These are phyloP conservation scores for Amphicarpaea edgeworthii DNA, from an alignment of 306 rosid genomes.

Conservation along the genomic window DNA sequence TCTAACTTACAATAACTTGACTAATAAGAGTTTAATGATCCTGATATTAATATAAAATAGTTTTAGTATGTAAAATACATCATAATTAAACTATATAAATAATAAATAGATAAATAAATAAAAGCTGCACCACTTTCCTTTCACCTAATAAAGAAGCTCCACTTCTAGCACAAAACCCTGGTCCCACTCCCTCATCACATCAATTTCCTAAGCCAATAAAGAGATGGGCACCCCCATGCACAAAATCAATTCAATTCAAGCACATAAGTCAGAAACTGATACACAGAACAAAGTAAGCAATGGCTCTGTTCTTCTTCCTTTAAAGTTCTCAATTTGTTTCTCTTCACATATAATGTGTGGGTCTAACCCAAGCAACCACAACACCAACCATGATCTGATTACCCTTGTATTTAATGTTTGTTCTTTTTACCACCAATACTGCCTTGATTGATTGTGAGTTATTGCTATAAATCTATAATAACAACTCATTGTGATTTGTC, in stretches of 20 bases:
- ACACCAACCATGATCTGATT: constrained; percentile 11
- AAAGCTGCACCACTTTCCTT: background rate
- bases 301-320: constrained; percentile 21
- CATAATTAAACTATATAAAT: too few species aligned
- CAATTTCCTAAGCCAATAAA: constrained; percentile 29
- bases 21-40: too few species aligned
- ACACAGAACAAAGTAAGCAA: constrained; percentile 28
- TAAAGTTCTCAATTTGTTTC: constrained; percentile 5
- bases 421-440: constrained; percentile 38
- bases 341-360: constrained; percentile 21
- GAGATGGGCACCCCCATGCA: background rate
- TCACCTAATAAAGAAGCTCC: background rate
- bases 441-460: constrained; percentile 52
- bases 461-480: too few species aligned
- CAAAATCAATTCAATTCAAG: constrained; percentile 10
- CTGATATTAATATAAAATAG: too few species aligned
- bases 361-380: constrained; percentile 33
- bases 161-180: background rate
- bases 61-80: too few species aligned
- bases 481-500: constrained; percentile 33
- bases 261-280: constrained; percentile 30
- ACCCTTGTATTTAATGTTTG: constrained; percentile 31
- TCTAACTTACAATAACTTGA: too few species aligned
- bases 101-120: too few species aligned
- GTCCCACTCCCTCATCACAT: background rate